A percentile compares a stretch with the other conserved stretches of the same genome.
Evolutionary conservation across 1,139 yeast genomes (phyloP).

Genomic region (Ogataea hybrid): DNA sequence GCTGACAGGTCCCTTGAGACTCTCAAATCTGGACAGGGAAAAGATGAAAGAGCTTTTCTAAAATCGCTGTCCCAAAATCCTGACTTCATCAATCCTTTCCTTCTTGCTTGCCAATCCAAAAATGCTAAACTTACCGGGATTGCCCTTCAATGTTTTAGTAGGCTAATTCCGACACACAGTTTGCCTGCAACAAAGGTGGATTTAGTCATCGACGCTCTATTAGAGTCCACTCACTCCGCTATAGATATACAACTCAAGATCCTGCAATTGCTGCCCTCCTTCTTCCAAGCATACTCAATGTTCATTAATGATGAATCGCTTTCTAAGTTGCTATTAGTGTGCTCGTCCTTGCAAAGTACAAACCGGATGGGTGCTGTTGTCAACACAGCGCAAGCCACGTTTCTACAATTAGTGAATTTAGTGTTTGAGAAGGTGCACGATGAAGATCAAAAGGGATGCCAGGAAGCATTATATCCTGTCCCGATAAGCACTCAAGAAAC

Average conservation of each 20-base stretch:
- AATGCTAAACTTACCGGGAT: constrained; percentile 71
- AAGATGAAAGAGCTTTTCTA: constrained; percentile 14
- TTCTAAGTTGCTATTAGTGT: constrained; percentile 60
- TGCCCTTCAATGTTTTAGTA: constrained; percentile 68
- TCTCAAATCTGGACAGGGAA: constrained; percentile 34
- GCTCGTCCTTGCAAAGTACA: constrained; percentile 67
- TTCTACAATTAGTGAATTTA: constrained; percentile 77
- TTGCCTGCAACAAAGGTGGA: constrained; percentile 53
- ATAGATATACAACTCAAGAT: constrained; percentile 83
- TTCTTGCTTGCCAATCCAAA: constrained; percentile 69
- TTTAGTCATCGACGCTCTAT: constrained; percentile 60
- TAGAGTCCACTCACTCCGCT: constrained; percentile 73
- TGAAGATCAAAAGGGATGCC: constrained; percentile 32
- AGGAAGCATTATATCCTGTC: constrained; percentile 19
- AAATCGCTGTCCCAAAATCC: constrained; percentile 40
- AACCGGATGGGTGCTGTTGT: constrained; percentile 74
- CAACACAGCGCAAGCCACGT: constrained; percentile 92
- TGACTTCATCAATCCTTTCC: constrained; percentile 65
- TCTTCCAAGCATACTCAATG: constrained; percentile 61
- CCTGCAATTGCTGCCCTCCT: constrained; percentile 77
- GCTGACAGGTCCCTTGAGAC: constrained; percentile 59
- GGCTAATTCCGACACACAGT: constrained; percentile 48
- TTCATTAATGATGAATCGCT: constrained; percentile 56
- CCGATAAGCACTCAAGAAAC: constrained; percentile 45
- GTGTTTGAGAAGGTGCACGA: constrained; percentile 64